Evolutionary conservation across 768 basidiomycete genomes (phyloP), one percentile per base, ranked within the genome.

Genomic region (Asterophora parasitica): DNA sequence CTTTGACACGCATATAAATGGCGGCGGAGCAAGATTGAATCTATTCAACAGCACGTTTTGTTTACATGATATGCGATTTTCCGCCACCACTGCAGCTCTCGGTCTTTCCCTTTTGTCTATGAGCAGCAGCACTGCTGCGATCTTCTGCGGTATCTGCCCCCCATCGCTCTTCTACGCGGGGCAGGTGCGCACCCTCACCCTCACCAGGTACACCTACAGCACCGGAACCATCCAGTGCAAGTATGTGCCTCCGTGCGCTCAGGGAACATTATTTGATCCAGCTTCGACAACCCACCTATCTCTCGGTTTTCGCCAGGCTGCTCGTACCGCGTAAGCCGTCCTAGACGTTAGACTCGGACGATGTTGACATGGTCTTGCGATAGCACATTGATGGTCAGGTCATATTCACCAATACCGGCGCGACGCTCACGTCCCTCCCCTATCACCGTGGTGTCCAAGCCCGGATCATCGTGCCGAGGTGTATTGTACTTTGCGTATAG

Each of bases 131-230:
- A 38, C 37, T 19, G 40, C 27, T 2, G 53, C 53, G 15, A 40
- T 54, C 9, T 32, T 16, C 46, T 54, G 53, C 32, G 53, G 46
- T 1, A 16, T 48, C 31, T 54, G 53, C 46, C 49, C 49, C 17
- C 19, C 49, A 16, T 37, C 53, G 4, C 50, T 54, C 30, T 34
- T 46, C 19, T 54, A 48, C 26, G 28, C 0, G 11, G 49, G 49
- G 4, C 53, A 48, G 1, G 46, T 35, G 3, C 43, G 53, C 15
- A 54, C 28, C 1, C 43, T 54, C 28, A 54, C 53, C 4, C 27
- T 48, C 28, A 49, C 53, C 26, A 37, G 3, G 30, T 48, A 54
- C 23, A 50, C 42, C 19, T 7, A 33, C n/a, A 45, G 35, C 23
- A 26, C 33, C 8, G 39, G 40, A 0, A 45, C 38, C 11, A 42